Evolutionary conservation across 495 filamentous ascomycete species (phyloP).

Genomic region (Venustampulla echinocandica): DNA sequence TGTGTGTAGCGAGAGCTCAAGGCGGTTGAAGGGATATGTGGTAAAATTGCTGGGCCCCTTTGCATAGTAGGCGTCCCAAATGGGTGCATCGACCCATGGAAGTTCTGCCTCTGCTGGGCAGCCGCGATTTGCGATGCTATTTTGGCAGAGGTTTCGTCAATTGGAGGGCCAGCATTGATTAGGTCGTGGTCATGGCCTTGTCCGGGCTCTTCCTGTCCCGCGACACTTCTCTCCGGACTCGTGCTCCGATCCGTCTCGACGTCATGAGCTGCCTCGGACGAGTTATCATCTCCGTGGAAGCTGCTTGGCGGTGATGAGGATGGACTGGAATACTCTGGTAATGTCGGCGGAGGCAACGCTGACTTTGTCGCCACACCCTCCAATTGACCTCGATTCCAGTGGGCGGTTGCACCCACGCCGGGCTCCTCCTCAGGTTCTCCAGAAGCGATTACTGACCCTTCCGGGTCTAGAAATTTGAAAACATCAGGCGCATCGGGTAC

Average conservation of each 20-base stretch:
- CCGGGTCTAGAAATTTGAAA: constrained; percentile 18
- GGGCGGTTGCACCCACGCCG: not conserved
- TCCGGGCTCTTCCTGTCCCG: constrained; percentile 16
- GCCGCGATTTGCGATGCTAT: constrained; percentile 24
- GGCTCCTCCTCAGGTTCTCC: constrained; percentile 4
- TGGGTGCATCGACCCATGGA: constrained; percentile 12
- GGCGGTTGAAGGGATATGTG: constrained; percentile 7
- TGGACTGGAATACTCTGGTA: constrained; percentile 19
- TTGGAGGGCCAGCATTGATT: not conserved
- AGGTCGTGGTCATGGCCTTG: not conserved
- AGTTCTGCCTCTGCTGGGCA: constrained; percentile 20
- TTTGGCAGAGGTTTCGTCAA: constrained; percentile 14
- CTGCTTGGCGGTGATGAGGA: constrained; percentile 29
- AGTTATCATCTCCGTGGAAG: constrained; percentile 26
- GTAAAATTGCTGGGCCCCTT: constrained; percentile 5
- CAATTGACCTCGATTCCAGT: not conserved
- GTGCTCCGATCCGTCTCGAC: constrained; percentile 38
- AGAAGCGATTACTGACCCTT: not conserved
- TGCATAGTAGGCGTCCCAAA: constrained; percentile 18
- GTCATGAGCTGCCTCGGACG: constrained; percentile 25
- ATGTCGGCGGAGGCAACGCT: not conserved
- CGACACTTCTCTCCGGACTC: constrained; percentile 32
- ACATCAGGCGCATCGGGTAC: constrained; percentile 23
- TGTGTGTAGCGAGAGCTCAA: constrained; percentile 11
- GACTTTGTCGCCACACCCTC: not conserved